Evolutionary conservation across 1,284 basidiomycete species (phyloP).

Genomic region (Pseudozyma thailandica): DNA sequence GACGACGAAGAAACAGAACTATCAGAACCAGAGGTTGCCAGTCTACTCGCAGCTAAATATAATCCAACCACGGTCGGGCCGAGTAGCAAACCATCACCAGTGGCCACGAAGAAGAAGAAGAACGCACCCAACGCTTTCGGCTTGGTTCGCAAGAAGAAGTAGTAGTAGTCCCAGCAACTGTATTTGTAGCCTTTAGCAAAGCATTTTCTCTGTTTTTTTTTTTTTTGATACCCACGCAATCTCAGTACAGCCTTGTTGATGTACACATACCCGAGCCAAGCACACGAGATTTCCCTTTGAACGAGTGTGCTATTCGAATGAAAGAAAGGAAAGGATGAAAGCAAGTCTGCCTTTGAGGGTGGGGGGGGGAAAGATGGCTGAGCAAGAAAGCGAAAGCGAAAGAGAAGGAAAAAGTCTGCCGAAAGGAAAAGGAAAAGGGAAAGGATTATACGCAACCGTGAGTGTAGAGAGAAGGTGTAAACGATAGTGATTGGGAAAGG

Average conservation of each 20-base stretch:
- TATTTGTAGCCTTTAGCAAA: background rate
- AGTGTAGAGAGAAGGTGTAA: background rate
- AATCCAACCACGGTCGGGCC: background rate
- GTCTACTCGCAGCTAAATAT: conserved; percentile 21
- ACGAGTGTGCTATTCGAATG: background rate
- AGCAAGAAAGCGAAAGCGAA: background rate
- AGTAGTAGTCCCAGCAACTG: background rate
- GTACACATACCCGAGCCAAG: background rate
- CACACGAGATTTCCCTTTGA: no score
- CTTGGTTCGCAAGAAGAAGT: conserved; percentile 63
- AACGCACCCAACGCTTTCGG: conserved; percentile 60
- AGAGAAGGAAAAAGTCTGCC: conserved; percentile 1
- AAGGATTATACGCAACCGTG: conserved; percentile 8
- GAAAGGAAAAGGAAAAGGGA: background rate
- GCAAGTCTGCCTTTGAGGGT: background rate
- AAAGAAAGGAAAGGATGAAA: conserved; percentile 2
- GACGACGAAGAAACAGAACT: conserved; percentile 34
- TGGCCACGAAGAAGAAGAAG: conserved; percentile 50
- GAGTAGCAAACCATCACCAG: background rate
- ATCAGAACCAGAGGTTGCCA: conserved; percentile 28
- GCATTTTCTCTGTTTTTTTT: no score
- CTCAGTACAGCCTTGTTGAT: no score
- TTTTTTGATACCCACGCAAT: background rate
- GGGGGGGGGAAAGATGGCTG: background rate
- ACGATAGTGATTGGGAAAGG: background rate